A percentile compares a stretch with the other conserved stretches of the same genome.
phyloP scores from a whole-genome alignment of 495 filamentous ascomycete species.

The Aspergillus coremiiformis region DNA sequence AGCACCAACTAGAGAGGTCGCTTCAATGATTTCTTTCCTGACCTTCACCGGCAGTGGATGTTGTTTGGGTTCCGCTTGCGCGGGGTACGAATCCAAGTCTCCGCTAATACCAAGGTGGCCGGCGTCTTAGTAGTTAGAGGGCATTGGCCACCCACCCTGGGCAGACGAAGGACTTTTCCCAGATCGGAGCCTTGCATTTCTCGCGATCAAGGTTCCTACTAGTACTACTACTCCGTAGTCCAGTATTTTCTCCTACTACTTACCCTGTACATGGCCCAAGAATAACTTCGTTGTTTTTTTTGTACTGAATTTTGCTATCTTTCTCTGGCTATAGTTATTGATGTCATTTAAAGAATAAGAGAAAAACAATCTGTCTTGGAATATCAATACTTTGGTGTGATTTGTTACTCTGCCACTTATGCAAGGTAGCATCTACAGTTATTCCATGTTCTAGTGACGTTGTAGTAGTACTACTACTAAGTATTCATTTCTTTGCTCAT shows the following conservation, averaged over 20 bases:
- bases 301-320: neutral
- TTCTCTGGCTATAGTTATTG: too few species aligned
- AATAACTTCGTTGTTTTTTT: neutral
- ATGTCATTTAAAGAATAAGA: too few species aligned
- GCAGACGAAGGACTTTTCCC: constrained; percentile 22
- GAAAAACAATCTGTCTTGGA: neutral
- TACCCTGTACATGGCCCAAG: constrained; percentile 13
- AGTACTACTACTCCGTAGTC: too few species aligned
- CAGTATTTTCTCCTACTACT: constrained; percentile 14
- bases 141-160: too few species aligned
- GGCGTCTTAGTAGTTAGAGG: too few species aligned
- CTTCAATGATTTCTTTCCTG: neutral
- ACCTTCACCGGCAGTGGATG: constrained; percentile 16
- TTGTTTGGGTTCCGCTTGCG: constrained; percentile 26
- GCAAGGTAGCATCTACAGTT: neutral
- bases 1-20: neutral
- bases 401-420: neutral
- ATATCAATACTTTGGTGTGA: neutral
- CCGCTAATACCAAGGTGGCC: too few species aligned
- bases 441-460: neutral
- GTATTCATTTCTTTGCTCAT: neutral
- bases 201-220: too few species aligned
- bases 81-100: constrained; percentile 29
- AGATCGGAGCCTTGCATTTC: constrained; percentile 31
- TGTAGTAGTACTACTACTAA: neutral